A percentile compares a stretch with the other conserved stretches of the same genome.
Evolutionary conservation across 2,329 filamentous ascomycete species (phyloP).

Genomic region (Xylariaceae sp.): DNA sequence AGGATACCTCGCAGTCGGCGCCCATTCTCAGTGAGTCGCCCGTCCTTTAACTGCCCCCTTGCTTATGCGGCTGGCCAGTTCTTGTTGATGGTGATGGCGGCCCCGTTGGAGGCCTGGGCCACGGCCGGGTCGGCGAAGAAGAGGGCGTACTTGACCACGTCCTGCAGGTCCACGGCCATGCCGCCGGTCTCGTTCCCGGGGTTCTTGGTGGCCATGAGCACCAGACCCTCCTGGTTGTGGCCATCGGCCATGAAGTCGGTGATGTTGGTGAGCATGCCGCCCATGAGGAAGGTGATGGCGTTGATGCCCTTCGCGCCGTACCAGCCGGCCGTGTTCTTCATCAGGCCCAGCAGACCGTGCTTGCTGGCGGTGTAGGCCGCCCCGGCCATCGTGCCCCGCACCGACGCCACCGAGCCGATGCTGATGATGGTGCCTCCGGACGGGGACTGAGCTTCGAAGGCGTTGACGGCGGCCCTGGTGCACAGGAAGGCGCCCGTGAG

Average conservation of each 20-base stretch:
- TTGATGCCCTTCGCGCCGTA: constrained; percentile 51
- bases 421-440: constrained; percentile 23
- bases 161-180: constrained; percentile 28
- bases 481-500: constrained; percentile 50
- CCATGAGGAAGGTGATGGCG: constrained; percentile 45
- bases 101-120: constrained; percentile 21
- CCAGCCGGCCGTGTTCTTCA: constrained; percentile 51
- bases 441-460: constrained; percentile 38
- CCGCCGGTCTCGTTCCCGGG: constrained; percentile 26
- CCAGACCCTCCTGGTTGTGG: constrained; percentile 31
- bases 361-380: constrained; percentile 49
- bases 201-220: constrained; percentile 22
- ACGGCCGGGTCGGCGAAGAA: constrained; percentile 22
- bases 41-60: not conserved
- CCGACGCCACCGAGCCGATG: constrained; percentile 19
- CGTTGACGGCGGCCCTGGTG: constrained; percentile 44
- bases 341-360: constrained; percentile 48
- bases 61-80: constrained; percentile 21
- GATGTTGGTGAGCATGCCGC: constrained; percentile 54
- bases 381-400: constrained; percentile 28
- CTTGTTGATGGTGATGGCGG: constrained; percentile 20
- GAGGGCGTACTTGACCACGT: constrained; percentile 33
- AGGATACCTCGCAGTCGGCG: no score
- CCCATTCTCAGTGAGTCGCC: not conserved
- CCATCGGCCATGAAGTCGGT: constrained; percentile 35